phyloP scores from a whole-genome alignment of 169 alveolate species.

The Eimeria sp. region DNA sequence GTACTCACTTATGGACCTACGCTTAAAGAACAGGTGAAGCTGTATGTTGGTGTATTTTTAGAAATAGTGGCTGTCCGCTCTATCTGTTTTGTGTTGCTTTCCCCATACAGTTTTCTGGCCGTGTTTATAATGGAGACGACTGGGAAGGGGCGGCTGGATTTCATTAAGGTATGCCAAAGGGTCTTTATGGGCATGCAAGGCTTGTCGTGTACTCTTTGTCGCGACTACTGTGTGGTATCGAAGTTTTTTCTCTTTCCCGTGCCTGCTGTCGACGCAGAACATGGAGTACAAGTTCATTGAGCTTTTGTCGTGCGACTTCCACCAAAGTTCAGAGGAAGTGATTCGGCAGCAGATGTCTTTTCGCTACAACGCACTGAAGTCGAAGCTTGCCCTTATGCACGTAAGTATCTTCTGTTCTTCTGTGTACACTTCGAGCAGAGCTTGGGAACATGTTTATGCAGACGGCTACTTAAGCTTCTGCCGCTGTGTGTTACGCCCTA shows the following conservation, averaged over 20 bases:
- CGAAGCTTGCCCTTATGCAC: conserved; percentile 92
- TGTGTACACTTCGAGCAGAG: neutral
- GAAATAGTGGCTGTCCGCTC: neutral
- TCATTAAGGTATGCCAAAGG: conserved; percentile 87
- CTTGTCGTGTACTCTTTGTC: neutral
- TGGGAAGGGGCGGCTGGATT: conserved; percentile 93
- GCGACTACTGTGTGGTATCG: neutral
- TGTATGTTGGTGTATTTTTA: neutral
- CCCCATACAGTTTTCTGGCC: conserved; percentile 90
- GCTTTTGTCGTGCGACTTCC: conserved; percentile 94
- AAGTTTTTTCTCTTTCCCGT: neutral
- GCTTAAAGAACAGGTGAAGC: neutral
- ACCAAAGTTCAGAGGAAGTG: conserved; percentile 94
- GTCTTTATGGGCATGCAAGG: neutral
- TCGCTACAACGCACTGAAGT: conserved; percentile 93
- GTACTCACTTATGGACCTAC: too few relatives aligned
- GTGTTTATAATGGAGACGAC: conserved; percentile 92
- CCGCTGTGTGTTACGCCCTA: neutral
- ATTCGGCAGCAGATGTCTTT: conserved; percentile 94
- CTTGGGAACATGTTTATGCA: neutral
- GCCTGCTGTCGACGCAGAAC: conserved; percentile 86
- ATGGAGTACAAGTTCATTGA: conserved; percentile 98
- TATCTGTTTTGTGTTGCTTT: conserved; percentile 1
- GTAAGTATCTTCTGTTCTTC: conserved; percentile 84
- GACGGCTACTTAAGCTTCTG: neutral